Evolutionary conservation across 208 protist species (phyloP), one percentile per base, ranked within the genome.

Genomic region (Leishmania aethiopica): DNA sequence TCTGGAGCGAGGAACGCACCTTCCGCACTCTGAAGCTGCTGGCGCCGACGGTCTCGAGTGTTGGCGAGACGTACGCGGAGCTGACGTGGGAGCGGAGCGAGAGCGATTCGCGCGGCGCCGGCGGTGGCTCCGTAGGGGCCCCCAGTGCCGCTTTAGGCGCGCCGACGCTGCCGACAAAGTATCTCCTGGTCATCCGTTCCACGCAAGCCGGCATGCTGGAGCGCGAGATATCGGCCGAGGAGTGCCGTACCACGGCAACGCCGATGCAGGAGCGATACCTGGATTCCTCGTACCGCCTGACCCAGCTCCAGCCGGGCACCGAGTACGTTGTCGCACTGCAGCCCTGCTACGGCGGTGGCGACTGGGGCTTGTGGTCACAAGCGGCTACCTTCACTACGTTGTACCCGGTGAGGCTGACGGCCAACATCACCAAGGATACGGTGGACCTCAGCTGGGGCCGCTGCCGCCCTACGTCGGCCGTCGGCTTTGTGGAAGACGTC

Each of bases 321-420:
- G 89, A 90, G 79, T 97, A 98, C 88, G 73, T 92, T n/a, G 85
- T 96, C 47, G 94, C 95, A 47, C 75, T 98, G 78, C 95, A 97
- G 86, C 92, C 96, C 32, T 82, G 89, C 77, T 98, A 98, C 87
- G 93, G 90, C 32, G 89, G 81, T n/a, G 77, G 77, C 2, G 88
- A 92, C 67, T 97, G 93, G 93, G 96, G 96, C 25, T 53, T 95
- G 79, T 98, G 93, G 93, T 92, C 94, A 22, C 90, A 88, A 47
- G 82, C 94, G 15, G 83, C 92, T 25, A 77, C 78, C 62, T 94
- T 97, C 88, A 86, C 84, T 37, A 97, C 96, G 2, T 78, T 97
- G 42, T 70, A 80, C 40, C 77, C 92, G 2, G 78, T 97, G 45
- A 49, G 80, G 47, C 71, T 97, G 37, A 86, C 80, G 28, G 81